A percentile compares a stretch with the other conserved stretches of the same genome.
phyloP scores from a whole-genome alignment of 495 filamentous ascomycete species.

The Hypoxylon subgilvum region DNA sequence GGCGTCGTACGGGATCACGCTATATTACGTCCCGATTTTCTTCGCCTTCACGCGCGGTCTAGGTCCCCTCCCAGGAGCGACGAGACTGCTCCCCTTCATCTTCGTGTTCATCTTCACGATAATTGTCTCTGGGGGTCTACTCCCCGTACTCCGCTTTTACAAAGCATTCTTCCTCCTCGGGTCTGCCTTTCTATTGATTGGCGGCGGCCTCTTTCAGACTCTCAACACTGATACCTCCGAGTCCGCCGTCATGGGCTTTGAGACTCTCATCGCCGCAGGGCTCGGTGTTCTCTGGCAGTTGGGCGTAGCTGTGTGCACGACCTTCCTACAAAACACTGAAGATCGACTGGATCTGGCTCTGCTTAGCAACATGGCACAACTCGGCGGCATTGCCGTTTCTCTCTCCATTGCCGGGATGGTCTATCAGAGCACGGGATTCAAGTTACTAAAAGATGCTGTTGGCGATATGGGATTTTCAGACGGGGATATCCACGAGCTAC shows the following conservation, averaged over 20 bases:
- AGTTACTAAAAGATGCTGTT: constrained; percentile 42
- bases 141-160: constrained; percentile 59
- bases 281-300: constrained; percentile 51
- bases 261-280: constrained; percentile 60
- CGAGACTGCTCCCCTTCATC: constrained; percentile 47
- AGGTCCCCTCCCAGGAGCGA: constrained; percentile 44
- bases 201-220: constrained; percentile 58
- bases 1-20: constrained; percentile 44
- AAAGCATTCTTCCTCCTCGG: constrained; percentile 64
- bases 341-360: constrained; percentile 54
- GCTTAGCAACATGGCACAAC: constrained; percentile 61
- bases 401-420: constrained; percentile 62
- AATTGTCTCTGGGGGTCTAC: constrained; percentile 50
- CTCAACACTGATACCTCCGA: constrained; percentile 42
- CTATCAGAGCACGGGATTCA: constrained; percentile 56
- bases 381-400: constrained; percentile 56
- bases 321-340: constrained; percentile 47
- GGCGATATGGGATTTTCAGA: constrained; percentile 32
- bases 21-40: constrained; percentile 61
- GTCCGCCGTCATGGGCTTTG: constrained; percentile 57
- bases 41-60: constrained; percentile 55
- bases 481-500: constrained; percentile 47
- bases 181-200: constrained; percentile 54
- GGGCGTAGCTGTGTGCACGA: constrained; percentile 58
- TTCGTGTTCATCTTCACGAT: constrained; percentile 4